These are phyloP conservation scores for Coniochaeta prunicola DNA, from an alignment of 2,329 filamentous ascomycete species.

Conservation along the genomic window DNA sequence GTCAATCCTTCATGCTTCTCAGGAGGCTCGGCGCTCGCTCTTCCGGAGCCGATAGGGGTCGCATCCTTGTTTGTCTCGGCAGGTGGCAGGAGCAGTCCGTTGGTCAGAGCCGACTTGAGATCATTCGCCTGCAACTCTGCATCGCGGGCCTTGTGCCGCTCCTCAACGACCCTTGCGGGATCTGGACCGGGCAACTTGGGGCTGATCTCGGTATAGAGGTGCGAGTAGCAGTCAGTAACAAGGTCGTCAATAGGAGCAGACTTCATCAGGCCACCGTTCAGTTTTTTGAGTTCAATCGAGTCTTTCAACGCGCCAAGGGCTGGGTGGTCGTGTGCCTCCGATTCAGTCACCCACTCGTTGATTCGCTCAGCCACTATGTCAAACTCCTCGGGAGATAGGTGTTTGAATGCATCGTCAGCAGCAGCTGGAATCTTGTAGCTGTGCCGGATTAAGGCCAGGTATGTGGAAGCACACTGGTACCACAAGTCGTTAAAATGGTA, in stretches of 20 bases:
- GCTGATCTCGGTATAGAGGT: slow-evolving; percentile 62
- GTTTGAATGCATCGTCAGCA: slow-evolving; percentile 49
- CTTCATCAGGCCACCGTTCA: slow-evolving; percentile 87
- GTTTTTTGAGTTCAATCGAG: slow-evolving; percentile 52
- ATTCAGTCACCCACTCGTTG: slow-evolving; percentile 43
- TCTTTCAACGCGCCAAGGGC: slow-evolving; percentile 51
- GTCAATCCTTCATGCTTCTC: slow-evolving; percentile 30
- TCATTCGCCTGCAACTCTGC: slow-evolving; percentile 13
- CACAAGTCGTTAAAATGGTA: slow-evolving; percentile 56
- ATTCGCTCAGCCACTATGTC: slow-evolving; percentile 49
- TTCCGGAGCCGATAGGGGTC: slow-evolving; percentile 12
- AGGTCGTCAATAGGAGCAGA: slow-evolving; percentile 80
- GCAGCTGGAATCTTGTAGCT: slow-evolving; percentile 37
- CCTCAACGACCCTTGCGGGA: slow-evolving; percentile 32
- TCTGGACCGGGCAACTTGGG: slow-evolving; percentile 47
- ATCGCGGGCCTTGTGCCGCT: slow-evolving; percentile 15
- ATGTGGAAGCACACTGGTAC: slow-evolving; percentile 47
- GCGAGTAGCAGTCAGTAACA: slow-evolving; percentile 83
- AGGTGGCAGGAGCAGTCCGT: slow-evolving; percentile 10
- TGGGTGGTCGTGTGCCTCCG: slow-evolving; percentile 27
- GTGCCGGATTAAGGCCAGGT: slow-evolving; percentile 45
- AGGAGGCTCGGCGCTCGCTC: slow-evolving; percentile 17
- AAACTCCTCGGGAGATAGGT: slow-evolving; percentile 46
- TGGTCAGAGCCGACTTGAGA: slow-evolving; percentile 11
- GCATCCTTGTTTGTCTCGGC: slow-evolving; percentile 11